Conservation (phyloP, 495 filamentous ascomycete genomes). For the Hypomontagnella submonticulosa region DNA sequence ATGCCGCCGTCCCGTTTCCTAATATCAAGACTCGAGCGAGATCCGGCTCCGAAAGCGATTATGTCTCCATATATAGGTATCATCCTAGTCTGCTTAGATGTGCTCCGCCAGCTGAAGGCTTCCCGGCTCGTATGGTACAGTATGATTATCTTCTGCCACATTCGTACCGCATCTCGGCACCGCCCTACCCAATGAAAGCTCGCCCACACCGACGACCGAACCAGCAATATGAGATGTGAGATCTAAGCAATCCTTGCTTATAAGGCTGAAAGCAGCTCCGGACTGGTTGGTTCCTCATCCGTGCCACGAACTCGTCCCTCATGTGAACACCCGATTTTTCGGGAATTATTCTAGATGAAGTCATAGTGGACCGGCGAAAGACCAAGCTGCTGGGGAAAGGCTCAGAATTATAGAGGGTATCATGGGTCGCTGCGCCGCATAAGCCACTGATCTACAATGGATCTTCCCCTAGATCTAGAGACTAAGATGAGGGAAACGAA, state of each 20-base stretch:
- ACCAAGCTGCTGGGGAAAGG: background rate
- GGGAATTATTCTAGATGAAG: background rate
- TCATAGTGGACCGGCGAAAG: slow-evolving; percentile 1
- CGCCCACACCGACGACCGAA: slow-evolving; percentile 4
- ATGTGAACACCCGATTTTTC: background rate
- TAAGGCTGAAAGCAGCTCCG: slow-evolving; percentile 4
- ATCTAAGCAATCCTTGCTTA: slow-evolving; percentile 2
- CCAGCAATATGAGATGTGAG: background rate
- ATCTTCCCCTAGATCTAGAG: background rate
- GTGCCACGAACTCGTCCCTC: background rate
- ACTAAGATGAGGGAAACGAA: background rate
- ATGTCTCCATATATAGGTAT: no score
- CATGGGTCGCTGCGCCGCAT: slow-evolving; percentile 10
- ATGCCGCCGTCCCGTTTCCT: no score
- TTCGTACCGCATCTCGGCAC: slow-evolving; percentile 1
- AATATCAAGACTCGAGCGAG: no score
- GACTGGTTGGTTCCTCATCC: background rate
- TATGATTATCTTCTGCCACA: no score
- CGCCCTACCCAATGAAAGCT: background rate
- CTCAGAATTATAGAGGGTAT: background rate
- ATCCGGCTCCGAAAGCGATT: no score
- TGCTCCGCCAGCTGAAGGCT: slow-evolving; percentile 4
- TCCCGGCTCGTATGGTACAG: no score
- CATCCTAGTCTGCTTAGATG: no score
- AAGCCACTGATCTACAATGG: slow-evolving; percentile 13